Evolutionary conservation across 148 eudicot species (phyloP).

Genomic region (Rheum nobile): DNA sequence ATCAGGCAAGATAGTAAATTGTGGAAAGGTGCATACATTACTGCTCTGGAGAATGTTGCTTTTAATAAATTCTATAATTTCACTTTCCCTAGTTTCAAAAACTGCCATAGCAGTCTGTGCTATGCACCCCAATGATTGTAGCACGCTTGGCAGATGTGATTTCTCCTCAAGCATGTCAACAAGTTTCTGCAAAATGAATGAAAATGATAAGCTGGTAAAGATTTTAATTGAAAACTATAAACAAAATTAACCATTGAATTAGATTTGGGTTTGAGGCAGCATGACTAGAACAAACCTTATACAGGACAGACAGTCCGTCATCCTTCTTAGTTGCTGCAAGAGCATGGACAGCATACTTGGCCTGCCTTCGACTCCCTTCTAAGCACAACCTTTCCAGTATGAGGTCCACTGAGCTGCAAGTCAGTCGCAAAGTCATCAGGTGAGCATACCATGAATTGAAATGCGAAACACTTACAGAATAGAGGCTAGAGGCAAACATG

Average conservation of each 20-base stretch:
- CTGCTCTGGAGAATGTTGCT: constrained; percentile 46
- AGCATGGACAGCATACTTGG: constrained; percentile 96
- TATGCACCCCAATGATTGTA: constrained; percentile 93
- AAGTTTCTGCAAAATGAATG: constrained; percentile 53
- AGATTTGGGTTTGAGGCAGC: not conserved
- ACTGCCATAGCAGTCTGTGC: constrained; percentile 95
- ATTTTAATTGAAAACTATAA: not conserved
- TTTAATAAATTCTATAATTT: constrained; percentile 65
- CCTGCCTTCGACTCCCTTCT: constrained; percentile 95
- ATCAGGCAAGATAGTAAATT: not conserved
- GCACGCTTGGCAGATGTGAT: constrained; percentile 75
- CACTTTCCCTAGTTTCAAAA: constrained; percentile 89
- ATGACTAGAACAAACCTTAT: constrained; percentile 46
- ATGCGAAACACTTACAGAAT: not conserved
- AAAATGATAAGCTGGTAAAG: not conserved
- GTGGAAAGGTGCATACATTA: constrained; percentile 39
- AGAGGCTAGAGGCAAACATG: constrained; percentile 30
- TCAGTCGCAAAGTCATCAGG: constrained; percentile 5
- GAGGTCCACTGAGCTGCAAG: constrained; percentile 81
- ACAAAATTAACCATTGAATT: not conserved
- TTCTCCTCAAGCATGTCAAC: constrained; percentile 87
- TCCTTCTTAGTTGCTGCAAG: constrained; percentile 91
- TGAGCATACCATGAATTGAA: not conserved
- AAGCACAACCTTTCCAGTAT: constrained; percentile 78
- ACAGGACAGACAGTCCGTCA: constrained; percentile 90